These are phyloP conservation scores for Zasmidium citrigriseum DNA, from an alignment of 2,329 filamentous ascomycete species.

Conservation along the genomic window DNA sequence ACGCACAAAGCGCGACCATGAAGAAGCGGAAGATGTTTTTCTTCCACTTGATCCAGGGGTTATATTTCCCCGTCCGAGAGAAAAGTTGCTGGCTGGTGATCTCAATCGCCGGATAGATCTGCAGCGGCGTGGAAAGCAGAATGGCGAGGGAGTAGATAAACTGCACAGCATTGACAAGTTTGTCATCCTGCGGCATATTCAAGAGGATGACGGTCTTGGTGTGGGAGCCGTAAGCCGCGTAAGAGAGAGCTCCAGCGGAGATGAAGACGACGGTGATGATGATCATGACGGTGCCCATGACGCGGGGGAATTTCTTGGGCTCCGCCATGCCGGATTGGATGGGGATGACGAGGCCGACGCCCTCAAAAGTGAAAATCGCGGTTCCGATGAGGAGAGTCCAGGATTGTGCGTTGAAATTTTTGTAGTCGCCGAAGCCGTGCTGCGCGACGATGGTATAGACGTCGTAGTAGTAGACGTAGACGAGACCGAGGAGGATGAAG, in stretches of 20 bases:
- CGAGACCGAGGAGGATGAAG: constrained; percentile 88
- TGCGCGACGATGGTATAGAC: constrained; percentile 75
- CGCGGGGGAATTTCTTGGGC: constrained; percentile 84
- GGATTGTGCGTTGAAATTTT: constrained; percentile 83
- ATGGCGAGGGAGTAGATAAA: constrained; percentile 99
- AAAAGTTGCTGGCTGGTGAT: constrained; percentile 95
- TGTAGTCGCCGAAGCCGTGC: constrained; percentile 78
- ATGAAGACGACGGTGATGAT: constrained; percentile 91
- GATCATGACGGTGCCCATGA: constrained; percentile 89
- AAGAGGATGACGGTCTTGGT: constrained; percentile 96
- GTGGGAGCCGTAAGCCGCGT: constrained; percentile 91
- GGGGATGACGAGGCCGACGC: constrained; percentile 94
- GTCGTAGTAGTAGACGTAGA: constrained; percentile 96
- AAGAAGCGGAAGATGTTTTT: constrained; percentile 97
- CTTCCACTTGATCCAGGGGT: constrained; percentile 98
- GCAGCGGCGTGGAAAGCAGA: constrained; percentile 87
- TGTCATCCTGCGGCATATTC: constrained; percentile 94
- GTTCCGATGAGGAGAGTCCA: constrained; percentile 99
- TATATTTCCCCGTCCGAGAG: constrained; percentile 93
- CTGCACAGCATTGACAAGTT: constrained; percentile 92
- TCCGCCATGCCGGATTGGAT: constrained; percentile 97
- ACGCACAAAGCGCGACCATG: constrained; percentile 80
- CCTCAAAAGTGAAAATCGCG: constrained; percentile 98
- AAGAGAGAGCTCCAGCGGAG: constrained; percentile 88
- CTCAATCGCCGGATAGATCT: constrained; percentile 96